A percentile compares a stretch with the other conserved stretches of the same genome.
phyloP scores from a whole-genome alignment of 176 grass and related monocot species.

The Eleusine indica region DNA sequence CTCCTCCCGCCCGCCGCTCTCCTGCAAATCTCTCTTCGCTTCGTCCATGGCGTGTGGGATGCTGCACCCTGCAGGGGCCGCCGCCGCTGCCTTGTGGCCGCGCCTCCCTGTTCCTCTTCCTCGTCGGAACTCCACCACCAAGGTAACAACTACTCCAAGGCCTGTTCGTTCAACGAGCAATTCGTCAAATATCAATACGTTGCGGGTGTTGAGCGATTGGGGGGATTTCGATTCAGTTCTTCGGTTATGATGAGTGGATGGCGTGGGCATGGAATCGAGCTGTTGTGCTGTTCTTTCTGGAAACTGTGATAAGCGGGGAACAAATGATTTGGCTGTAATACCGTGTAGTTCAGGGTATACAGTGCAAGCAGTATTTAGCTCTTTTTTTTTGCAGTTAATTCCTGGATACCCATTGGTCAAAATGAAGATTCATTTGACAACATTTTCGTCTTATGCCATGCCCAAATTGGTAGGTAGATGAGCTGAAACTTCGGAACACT shows the following conservation, averaged over 20 bases:
- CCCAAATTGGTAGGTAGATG: neutral
- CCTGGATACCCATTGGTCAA: neutral
- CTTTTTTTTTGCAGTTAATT: neutral
- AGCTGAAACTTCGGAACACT: neutral
- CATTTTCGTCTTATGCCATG: neutral
- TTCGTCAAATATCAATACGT: slow-evolving; percentile 7
- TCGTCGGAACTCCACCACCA: neutral
- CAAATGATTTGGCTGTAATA: neutral
- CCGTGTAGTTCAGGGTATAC: neutral
- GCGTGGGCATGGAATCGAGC: neutral
- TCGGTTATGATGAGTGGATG: neutral
- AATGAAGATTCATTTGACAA: neutral
- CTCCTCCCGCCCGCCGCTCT: slow-evolving; percentile 5
- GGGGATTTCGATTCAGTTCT: neutral
- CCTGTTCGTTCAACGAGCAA: neutral
- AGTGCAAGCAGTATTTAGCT: neutral
- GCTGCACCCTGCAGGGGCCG: slow-evolving; percentile 5
- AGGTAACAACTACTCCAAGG: slow-evolving; percentile 30
- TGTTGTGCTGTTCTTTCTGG: neutral
- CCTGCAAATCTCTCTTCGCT: neutral
- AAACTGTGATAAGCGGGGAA: neutral
- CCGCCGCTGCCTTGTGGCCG: neutral
- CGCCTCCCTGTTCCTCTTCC: neutral
- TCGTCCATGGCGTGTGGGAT: slow-evolving; percentile 38
- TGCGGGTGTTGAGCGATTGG: neutral